phyloP scores from a whole-genome alignment of 83 land plant species.

The Picea abies region DNA sequence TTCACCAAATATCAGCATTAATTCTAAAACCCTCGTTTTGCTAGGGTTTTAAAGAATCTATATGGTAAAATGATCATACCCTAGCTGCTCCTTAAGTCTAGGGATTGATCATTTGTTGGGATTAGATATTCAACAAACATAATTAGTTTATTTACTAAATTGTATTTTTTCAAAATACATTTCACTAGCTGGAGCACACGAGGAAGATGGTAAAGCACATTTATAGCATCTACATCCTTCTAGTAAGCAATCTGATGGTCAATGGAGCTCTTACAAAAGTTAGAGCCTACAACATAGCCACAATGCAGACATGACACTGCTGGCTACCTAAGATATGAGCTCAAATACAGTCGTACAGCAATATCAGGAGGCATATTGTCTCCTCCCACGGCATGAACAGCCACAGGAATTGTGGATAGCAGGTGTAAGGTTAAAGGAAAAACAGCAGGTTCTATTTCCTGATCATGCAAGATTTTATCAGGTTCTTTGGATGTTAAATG shows the following conservation, averaged over 20 bases:
- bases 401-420: constrained; percentile 73
- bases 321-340: constrained; percentile 1
- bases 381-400: constrained; percentile 65
- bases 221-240: not conserved
- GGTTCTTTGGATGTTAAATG: not conserved
- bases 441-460: constrained; percentile 54
- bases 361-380: constrained; percentile 2
- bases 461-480: not conserved
- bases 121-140: not conserved
- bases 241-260: not conserved
- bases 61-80: not conserved
- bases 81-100: not conserved
- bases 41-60: not conserved
- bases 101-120: not conserved
- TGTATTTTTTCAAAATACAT: not conserved
- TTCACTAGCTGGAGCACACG: not conserved
- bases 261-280: not conserved
- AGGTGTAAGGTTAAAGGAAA: constrained; percentile 73
- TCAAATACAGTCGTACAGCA: constrained; percentile 4
- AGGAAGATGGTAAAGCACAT: not conserved
- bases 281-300: not conserved
- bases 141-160: not conserved
- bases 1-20: not conserved
- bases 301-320: not conserved
- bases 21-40: not conserved